phyloP scores from a whole-genome alignment of 1,284 basidiomycete species.

The Trametes versicolor region DNA sequence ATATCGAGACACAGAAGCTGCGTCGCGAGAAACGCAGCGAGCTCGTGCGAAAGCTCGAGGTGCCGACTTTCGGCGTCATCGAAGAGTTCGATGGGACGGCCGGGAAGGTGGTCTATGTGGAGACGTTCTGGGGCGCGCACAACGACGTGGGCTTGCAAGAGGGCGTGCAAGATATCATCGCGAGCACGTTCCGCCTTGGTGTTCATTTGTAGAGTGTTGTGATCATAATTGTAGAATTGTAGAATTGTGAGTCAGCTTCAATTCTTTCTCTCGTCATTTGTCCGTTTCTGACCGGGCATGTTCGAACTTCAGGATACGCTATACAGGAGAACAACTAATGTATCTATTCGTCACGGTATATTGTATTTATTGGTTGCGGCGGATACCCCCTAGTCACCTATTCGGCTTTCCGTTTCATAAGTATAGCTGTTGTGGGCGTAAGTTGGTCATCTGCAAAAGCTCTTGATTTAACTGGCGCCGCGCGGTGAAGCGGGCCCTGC shows the following conservation, averaged over 20 bases:
- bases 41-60: constrained; percentile 56
- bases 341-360: neutral
- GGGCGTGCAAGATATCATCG: constrained; percentile 77
- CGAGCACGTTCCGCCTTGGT: constrained; percentile 53
- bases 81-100: constrained; percentile 60
- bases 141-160: constrained; percentile 73
- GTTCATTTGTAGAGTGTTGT: neutral
- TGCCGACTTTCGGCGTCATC: constrained; percentile 67
- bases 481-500: no score
- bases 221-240: neutral
- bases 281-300: neutral
- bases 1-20: constrained; percentile 35
- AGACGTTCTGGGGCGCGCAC: constrained; percentile 72
- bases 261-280: neutral
- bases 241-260: neutral
- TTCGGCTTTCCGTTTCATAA: neutral
- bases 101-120: constrained; percentile 65
- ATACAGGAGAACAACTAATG: neutral
- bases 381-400: neutral
- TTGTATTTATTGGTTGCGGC: neutral
- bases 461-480: no score
- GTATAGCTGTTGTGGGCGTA: neutral
- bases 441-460: no score
- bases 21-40: constrained; percentile 49
- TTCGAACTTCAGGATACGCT: neutral